These are phyloP conservation scores for Phialemoniopsis sp. DNA, from an alignment of 2,329 filamentous ascomycete species.

Conservation along the genomic window DNA sequence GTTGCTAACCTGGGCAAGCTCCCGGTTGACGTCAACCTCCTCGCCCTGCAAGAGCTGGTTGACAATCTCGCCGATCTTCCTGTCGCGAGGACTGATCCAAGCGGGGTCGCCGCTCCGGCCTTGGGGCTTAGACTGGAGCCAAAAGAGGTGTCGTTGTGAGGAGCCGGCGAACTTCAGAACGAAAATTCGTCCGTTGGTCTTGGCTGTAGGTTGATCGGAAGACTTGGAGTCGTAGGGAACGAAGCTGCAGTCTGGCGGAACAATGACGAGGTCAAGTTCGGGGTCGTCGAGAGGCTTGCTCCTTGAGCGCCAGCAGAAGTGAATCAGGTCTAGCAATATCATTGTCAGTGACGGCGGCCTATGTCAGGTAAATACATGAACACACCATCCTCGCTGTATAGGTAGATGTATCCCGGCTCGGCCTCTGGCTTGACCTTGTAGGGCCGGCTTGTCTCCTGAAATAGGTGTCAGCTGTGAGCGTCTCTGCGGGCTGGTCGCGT, in stretches of 20 bases:
- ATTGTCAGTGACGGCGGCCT: neutral
- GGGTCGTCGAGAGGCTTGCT: slow-evolving; percentile 66
- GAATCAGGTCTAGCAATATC: slow-evolving; percentile 64
- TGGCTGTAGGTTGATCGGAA: slow-evolving; percentile 51
- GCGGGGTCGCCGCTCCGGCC: slow-evolving; percentile 61
- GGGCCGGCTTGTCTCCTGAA: slow-evolving; percentile 50
- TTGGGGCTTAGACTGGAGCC: slow-evolving; percentile 90
- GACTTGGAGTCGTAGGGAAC: slow-evolving; percentile 67
- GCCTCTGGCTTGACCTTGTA: slow-evolving; percentile 69
- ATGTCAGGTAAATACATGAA: neutral
- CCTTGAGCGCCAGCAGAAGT: slow-evolving; percentile 96
- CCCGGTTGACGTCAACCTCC: slow-evolving; percentile 72
- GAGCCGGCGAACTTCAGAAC: slow-evolving; percentile 91
- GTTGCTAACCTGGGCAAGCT: slow-evolving; percentile 61
- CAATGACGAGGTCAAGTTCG: slow-evolving; percentile 88
- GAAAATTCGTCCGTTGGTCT: slow-evolving; percentile 86
- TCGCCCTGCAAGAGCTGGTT: slow-evolving; percentile 83
- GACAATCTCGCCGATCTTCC: slow-evolving; percentile 84
- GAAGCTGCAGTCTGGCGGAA: slow-evolving; percentile 85
- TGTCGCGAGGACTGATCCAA: slow-evolving; percentile 81
- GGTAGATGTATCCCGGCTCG: slow-evolving; percentile 82
- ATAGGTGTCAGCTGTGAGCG: slow-evolving; percentile 12
- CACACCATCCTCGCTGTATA: slow-evolving; percentile 82
- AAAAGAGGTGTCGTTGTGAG: slow-evolving; percentile 89
- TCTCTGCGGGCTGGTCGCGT: slow-evolving; percentile 2